Percentiles rank a stretch among this genome's conserved stretches.
phyloP scores from a whole-genome alignment of 2,329 filamentous ascomycete genomes.

The Penicillium rolfsii region DNA sequence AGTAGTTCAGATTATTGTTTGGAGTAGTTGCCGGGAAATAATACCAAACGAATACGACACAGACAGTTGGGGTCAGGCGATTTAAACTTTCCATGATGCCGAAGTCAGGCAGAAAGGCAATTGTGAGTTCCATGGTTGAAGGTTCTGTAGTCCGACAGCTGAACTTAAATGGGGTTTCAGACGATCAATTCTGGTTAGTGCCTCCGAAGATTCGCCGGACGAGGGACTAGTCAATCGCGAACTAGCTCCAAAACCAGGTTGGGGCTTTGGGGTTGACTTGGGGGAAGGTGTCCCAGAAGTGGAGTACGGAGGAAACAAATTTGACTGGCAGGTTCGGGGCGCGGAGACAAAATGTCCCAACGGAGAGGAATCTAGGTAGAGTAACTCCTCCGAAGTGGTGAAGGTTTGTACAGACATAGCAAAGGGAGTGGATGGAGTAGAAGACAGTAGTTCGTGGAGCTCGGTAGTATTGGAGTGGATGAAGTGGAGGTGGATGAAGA shows the following conservation, averaged over 20 bases:
- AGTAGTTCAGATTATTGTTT: neutral
- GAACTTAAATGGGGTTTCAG: constrained; percentile 4
- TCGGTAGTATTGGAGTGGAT: neutral
- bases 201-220: neutral
- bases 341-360: neutral
- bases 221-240: too few relatives aligned
- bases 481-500: neutral
- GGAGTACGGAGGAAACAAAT: neutral
- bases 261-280: constrained; percentile 1
- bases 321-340: neutral
- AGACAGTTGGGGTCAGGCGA: constrained; percentile 18
- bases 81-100: neutral
- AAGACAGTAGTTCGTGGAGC: neutral
- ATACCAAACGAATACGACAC: constrained; percentile 19
- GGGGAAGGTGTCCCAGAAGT: constrained; percentile 2
- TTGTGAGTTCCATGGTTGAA: constrained; percentile 7
- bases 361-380: neutral
- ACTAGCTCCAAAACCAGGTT: neutral
- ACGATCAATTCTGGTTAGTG: neutral
- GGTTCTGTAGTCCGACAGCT: constrained; percentile 11
- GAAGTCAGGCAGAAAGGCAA: neutral
- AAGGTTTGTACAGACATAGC: neutral
- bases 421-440: neutral
- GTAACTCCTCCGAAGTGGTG: neutral
- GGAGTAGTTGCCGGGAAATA: neutral